Base-by-base conservation (phyloP, 148 eudicot genomes). In the Camellia lanceoleosa region DNA sequence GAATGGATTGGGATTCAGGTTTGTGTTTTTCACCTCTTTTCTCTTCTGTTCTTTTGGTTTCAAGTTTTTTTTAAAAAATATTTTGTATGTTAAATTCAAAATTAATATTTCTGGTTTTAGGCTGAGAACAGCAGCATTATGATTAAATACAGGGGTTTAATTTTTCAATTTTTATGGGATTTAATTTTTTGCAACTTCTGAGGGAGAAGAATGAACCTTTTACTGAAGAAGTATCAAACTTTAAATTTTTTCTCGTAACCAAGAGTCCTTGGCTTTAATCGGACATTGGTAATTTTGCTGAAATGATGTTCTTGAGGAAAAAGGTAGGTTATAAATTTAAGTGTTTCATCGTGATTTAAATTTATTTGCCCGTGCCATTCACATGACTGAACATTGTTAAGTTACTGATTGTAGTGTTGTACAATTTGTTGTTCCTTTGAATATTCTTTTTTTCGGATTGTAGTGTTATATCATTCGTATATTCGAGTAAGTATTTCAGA, bases 1-100 rank as follows among this genome's bases (percentile, higher is more conserved):
- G 64, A 75, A 81, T 81, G 83, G 77, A 81, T 75, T 68, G 67
- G 68, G 75, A 79, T 20, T 67, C 72, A 81, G 83, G 83, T 81
- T 46, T 4, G 75, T 76, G 38, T 15, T 19, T 42, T 74, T 0
- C 30, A 38, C 15, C 7, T 6, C 59, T 64, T 8, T 41, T 12
- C 1, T 51, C 16, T 8, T 43, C 52, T 30, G 18, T 23, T 51
- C 16, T 68, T 47, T n/a, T 8, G 5, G 13, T 52, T 15, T 42
- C 5, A 3, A 0, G 16, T 47, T 18, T 60, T 6, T 30, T 30
- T 30, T 0, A 30, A 30, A 30, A 30, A 4, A 23, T 70, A 46
- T 59, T 6, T 30, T 63, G 42, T 16, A 14, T n/a, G 3, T 41
- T 3, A n/a, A 63, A 11, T 58, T 80, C 58, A 66, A 20, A 14